Conservation (phyloP, 192 early-diverging fungal genomes). For the Rhizophagus clarus region DNA sequence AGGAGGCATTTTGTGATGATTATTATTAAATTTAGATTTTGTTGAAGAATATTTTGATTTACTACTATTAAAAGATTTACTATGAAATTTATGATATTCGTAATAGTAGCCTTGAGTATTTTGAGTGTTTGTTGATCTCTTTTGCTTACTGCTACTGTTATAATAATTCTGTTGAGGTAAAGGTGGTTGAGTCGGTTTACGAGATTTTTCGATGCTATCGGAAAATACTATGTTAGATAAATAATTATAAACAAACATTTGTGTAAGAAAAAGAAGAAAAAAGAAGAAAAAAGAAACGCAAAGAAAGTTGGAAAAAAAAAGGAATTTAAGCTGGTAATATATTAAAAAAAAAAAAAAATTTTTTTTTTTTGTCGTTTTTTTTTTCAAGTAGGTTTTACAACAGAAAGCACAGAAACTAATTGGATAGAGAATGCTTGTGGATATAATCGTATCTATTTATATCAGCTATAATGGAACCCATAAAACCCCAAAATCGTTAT, state of each 20-base stretch:
- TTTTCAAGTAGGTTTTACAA: not conserved
- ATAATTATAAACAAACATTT: slow-evolving; percentile 9
- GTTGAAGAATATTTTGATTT: not conserved
- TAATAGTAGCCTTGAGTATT: not conserved
- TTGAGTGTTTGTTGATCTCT: not conserved
- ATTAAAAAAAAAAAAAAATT: not conserved
- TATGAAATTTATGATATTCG: not conserved
- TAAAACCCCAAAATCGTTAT: not conserved
- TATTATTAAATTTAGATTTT: not conserved
- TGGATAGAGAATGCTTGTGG: not conserved
- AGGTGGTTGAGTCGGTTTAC: not conserved
- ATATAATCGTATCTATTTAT: not conserved
- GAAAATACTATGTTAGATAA: not conserved
- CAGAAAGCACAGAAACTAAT: not conserved
- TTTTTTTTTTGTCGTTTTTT: not conserved
- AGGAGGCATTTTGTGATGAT: not conserved
- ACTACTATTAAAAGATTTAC: not conserved
- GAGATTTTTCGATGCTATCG: not conserved
- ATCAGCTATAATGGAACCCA: not conserved
- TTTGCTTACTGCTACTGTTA: not conserved
- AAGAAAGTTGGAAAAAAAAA: not conserved
- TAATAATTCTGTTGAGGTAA: not conserved
- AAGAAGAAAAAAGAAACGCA: not conserved
- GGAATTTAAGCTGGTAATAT: not conserved
- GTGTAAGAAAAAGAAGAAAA: not conserved